Base-by-base conservation (phyloP, 2,329 filamentous ascomycete genomes). In the Cryphonectria nitschkei region DNA sequence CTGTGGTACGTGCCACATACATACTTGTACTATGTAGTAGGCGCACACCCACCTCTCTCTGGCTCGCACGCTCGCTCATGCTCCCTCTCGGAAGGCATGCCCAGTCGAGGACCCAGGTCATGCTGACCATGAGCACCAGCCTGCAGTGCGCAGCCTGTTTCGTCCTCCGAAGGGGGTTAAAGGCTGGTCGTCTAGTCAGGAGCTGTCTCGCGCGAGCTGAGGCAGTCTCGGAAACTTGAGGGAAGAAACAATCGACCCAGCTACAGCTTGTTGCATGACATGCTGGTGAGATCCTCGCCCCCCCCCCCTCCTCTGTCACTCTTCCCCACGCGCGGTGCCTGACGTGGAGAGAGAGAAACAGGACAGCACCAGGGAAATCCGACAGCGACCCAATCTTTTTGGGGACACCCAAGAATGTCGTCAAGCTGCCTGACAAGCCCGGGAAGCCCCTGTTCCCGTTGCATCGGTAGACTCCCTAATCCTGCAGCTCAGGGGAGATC, bases 361-460 rank as follows among this genome's bases (percentile, higher is more conserved):
- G n/a, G 61, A 46, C 16, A 41, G 61, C n/a, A 26, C 54, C 8
- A 11, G 29, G 26, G 29, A 26, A 58, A 32, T 29, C 26, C 26
- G n/a, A 19, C 29, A 58, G 6, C 29, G 50, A 52, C 50, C 50
- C 50, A 52, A 26, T 52, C 26, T 29, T 56, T 26, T 56, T 29
- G n/a, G 14, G 26, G 52, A 22, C 16, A 41, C 60, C 29, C 37
- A 11, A 54, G 65, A 67, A 66, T 67, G 68, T 65, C 64, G 46
- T 70, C 68, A 67, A 58, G 58, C 67, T 69, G 70, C 70, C 70
- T 69, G 66, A 72, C 63, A 32, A 50, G 67, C 65, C 68, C 41
- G 67, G 70, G 70, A 67, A 52, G 62, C 58, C 70, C 70, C 70
- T 72, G 70, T 69, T 34, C 50, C 32, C 16, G 43, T 34, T 58